Evolutionary conservation across 169 alveolate species (phyloP), one percentile per base, ranked within the genome.

Genomic region (Perkinsus marinus): DNA sequence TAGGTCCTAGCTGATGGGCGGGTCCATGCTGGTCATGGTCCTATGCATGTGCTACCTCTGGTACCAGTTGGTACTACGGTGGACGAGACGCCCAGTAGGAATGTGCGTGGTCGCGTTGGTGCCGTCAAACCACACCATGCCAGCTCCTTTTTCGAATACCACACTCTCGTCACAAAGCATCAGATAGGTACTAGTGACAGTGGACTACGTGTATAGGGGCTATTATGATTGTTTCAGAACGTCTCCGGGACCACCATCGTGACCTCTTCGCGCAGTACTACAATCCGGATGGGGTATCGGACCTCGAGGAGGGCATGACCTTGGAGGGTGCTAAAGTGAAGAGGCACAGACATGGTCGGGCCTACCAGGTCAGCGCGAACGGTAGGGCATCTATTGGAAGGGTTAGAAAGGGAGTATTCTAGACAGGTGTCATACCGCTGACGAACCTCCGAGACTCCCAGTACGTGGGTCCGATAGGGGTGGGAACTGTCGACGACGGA

Each of bases 401-500:
- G 26, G 34, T 26, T 26, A 30, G 34, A 0, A 16, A 7, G 36
- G 0, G 22, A 13, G 22, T 7, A 2, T 13, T 57, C 37, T 57
- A 30, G 79, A 0, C 79, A 57, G 79, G 79, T 19, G 79, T 57
- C 5, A 57, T 57, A 57, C 79, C 79, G 30, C 91, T 90, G 57
- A 39, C 41, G 39, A 90, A 90, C n/a, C 91, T 90, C 10, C 57
- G 57, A 36, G 57, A 90, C 39, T 90, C 91, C 41, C 91, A 90
- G 69, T 90, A 90, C 26, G 91, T 90, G 36, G 91, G 91, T 10
- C 68, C 91, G n/a, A 89, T 89, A 5, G 91, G 91, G 19, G 91
- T 89, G 36, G 91, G 91, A 22, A 39, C 57, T 19, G 30, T 89
- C 68, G 68, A 38, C 39, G 68, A 26, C 36, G 91, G 68, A 6